Evolutionary conservation across 139 green algal species (phyloP), one percentile per base, ranked within the genome.

Genomic region (Pseudopediastrum boryanum): DNA sequence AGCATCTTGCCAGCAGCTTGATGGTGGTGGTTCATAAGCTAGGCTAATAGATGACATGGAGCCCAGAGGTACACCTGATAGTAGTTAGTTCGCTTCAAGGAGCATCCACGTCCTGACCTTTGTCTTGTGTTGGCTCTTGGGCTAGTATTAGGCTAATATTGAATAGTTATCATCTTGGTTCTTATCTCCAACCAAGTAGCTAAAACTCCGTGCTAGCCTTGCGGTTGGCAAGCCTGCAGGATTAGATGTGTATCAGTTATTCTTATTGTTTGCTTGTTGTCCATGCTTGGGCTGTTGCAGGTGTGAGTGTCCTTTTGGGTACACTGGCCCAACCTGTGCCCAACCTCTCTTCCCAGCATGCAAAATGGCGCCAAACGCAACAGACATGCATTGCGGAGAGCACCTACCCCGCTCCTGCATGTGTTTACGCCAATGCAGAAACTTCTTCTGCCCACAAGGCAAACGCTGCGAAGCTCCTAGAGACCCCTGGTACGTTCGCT

Each of bases 281-380:
- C 48, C 48, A 58, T 44, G 10, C 29, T 43, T 9, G 10, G 27
- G 8, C 6, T 9, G 13, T 23, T 74, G 35, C 48, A 54, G 65
- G 39, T 58, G 50, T 44, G 63, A 75, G 62, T 84, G 79, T 51
- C 79, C 79, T 4, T 84, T 71, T 41, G 79, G 79, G 7, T 84
- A 84, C 71, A 42, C 43, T 46, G 79, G 79, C 27, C 39, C 51
- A 33, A 48, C 71, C 25, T 85, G 80, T 29, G 42, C 51, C 10
- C 13, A 44, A 39, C 46, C 43, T 21, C 43, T 85, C 0, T 69
- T 85, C 41, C 80, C 80, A 3, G 80, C 74, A 16, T 85, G 80
- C 46, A 68, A 82, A 29, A 59, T 48, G 43, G 38, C 66, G 13
- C 27, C 66, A 8, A 75, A 82, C 44, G 12, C 78, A 2, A 65